These are phyloP conservation scores for Daldinia sp. DNA, from an alignment of 2,329 filamentous ascomycete genomes.

Conservation along the genomic window DNA sequence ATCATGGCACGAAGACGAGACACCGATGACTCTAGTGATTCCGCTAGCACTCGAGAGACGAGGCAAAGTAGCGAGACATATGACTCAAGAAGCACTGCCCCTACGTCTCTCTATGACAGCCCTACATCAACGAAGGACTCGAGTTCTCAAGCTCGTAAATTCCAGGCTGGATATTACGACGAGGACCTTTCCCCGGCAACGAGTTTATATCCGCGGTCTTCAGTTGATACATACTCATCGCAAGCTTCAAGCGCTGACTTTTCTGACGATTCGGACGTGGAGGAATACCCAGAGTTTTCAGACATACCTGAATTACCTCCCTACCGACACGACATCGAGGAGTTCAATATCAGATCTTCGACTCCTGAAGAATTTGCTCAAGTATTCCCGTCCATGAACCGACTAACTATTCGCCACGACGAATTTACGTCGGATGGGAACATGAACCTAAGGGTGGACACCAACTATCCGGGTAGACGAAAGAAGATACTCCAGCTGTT, in stretches of 20 bases:
- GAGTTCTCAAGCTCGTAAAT: constrained; percentile 32
- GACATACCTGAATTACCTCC: constrained; percentile 63
- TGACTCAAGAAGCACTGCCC: constrained; percentile 57
- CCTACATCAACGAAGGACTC: constrained; percentile 51
- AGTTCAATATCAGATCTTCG: constrained; percentile 74
- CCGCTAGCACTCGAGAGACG: constrained; percentile 52
- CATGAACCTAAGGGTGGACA: constrained; percentile 94
- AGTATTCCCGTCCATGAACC: constrained; percentile 85
- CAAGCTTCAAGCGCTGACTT: constrained; percentile 68
- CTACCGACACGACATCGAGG: constrained; percentile 68
- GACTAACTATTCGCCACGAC: constrained; percentile 86
- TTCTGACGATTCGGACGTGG: constrained; percentile 47
- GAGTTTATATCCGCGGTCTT: constrained; percentile 61
- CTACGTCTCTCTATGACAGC: constrained; percentile 56
- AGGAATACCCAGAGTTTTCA: constrained; percentile 47
- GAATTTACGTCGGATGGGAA: constrained; percentile 91
- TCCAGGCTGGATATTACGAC: constrained; percentile 35
- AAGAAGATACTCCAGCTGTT: constrained; percentile 80
- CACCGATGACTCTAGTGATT: constrained; percentile 47
- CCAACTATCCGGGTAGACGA: constrained; percentile 70
- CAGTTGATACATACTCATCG: constrained; percentile 83
- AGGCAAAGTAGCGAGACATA: constrained; percentile 56
- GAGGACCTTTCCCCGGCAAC: constrained; percentile 54
- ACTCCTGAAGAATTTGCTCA: constrained; percentile 83
- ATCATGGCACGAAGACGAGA: constrained; percentile 49